Conservation (phyloP, 1,284 basidiomycete genomes). For the Gymnopus androsaceus region DNA sequence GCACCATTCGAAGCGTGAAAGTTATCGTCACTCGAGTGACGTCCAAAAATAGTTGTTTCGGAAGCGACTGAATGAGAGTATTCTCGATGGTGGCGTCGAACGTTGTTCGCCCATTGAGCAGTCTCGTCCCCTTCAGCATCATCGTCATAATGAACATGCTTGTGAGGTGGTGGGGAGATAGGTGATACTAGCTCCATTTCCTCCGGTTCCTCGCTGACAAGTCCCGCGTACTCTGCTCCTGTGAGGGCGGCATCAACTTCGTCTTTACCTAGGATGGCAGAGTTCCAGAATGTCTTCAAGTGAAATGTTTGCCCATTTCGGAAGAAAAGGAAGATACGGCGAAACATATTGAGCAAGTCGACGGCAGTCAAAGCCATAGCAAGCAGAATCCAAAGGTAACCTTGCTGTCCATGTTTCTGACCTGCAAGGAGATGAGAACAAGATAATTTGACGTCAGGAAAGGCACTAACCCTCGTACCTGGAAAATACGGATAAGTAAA, state of each 20-base stretch:
- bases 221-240: conserved; percentile 51
- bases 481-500: conserved; percentile 22
- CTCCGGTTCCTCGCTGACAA: conserved; percentile 57
- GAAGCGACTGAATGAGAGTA: conserved; percentile 49
- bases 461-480: conserved; percentile 67
- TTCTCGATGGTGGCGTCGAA: conserved; percentile 41
- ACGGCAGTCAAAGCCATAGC: conserved; percentile 58
- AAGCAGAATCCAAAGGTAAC: conserved; percentile 61
- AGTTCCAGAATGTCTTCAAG: conserved; percentile 54
- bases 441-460: not conserved
- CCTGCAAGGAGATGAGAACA: conserved; percentile 28
- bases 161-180: conserved; percentile 29
- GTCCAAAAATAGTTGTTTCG: conserved; percentile 55
- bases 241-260: conserved; percentile 20
- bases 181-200: conserved; percentile 43
- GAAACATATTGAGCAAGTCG: conserved; percentile 52
- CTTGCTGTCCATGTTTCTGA: conserved; percentile 60
- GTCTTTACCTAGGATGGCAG: conserved; percentile 52
- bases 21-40: conserved; percentile 70
- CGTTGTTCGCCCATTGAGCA: conserved; percentile 48
- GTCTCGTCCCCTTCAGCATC: conserved; percentile 27
- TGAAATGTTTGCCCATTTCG: conserved; percentile 45
- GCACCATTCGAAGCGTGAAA: conserved; percentile 38
- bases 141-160: conserved; percentile 21
- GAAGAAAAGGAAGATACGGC: conserved; percentile 52